Percentiles rank a stretch among this genome's conserved stretches.
Evolutionary conservation across 2,329 filamentous ascomycete species (phyloP).

Genomic region (Beauveria pseudobassiana): DNA sequence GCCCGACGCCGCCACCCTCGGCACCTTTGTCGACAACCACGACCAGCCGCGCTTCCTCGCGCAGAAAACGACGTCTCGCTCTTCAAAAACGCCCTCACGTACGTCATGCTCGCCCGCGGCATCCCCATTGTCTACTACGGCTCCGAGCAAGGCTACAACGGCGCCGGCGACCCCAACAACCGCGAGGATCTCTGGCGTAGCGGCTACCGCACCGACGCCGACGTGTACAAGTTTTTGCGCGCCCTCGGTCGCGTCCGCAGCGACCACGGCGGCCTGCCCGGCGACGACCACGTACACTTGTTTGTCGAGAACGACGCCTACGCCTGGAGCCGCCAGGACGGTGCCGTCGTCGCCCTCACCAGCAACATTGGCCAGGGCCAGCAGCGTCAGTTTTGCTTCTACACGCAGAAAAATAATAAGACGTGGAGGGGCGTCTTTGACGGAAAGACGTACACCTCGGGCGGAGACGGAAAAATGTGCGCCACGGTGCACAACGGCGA

Average conservation of each 20-base stretch:
- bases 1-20: constrained; percentile 38
- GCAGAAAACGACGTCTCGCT: constrained; percentile 45
- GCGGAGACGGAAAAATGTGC: constrained; percentile 33
- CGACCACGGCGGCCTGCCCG: constrained; percentile 30
- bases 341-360: constrained; percentile 37
- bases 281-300: constrained; percentile 36
- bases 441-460: constrained; percentile 28
- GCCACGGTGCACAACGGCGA: constrained; percentile 32
- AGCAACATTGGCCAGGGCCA: constrained; percentile 34
- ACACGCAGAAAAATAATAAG: constrained; percentile 28
- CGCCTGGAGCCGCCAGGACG: constrained; percentile 36
- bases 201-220: constrained; percentile 35
- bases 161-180: constrained; percentile 39
- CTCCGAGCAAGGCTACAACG: constrained; percentile 53
- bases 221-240: constrained; percentile 41
- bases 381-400: constrained; percentile 34
- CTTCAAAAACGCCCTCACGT: constrained; percentile 54
- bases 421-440: constrained; percentile 33
- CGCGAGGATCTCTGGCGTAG: constrained; percentile 54
- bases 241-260: constrained; percentile 4
- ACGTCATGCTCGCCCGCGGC: constrained; percentile 52
- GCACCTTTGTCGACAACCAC: constrained; percentile 52
- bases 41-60: constrained; percentile 48
- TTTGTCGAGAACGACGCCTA: constrained; percentile 35
- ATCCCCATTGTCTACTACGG: constrained; percentile 60